Conservation (phyloP, 768 basidiomycete genomes). For the Coprinopsis sp. region DNA sequence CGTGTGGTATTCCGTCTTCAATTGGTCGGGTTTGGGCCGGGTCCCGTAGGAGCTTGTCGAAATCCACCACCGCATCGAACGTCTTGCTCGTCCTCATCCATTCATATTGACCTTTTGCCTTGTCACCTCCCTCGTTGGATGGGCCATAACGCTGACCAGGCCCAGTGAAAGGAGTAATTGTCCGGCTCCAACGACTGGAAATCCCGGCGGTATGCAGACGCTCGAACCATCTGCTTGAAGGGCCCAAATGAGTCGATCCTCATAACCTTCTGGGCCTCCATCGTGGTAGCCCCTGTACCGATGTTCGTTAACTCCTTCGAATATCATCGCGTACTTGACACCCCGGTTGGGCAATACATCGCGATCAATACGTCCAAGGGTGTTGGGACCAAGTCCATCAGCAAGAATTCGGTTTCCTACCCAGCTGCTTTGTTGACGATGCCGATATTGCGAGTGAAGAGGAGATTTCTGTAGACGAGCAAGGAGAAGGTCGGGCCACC, state of each 20-base stretch:
- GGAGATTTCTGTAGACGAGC: constrained; percentile 34
- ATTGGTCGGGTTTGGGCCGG: constrained; percentile 31
- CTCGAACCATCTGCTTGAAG: constrained; percentile 41
- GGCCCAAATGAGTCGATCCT: constrained; percentile 38
- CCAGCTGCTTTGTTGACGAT: constrained; percentile 48
- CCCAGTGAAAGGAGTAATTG: constrained; percentile 46
- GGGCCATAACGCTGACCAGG: constrained; percentile 36
- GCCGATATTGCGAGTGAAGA: constrained; percentile 30
- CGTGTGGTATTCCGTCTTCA: constrained; percentile 34
- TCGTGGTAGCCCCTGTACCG: constrained; percentile 33
- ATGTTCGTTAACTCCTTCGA: constrained; percentile 55
- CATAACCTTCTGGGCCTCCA: constrained; percentile 32
- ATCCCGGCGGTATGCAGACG: constrained; percentile 38
- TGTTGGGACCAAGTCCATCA: constrained; percentile 45
- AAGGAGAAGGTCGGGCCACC: constrained; percentile 47
- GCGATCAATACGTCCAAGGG: constrained; percentile 43
- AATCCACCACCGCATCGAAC: constrained; percentile 46
- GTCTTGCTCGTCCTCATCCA: constrained; percentile 37
- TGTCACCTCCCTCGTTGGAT: constrained; percentile 34
- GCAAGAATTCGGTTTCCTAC: constrained; percentile 49
- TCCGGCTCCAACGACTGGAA: constrained; percentile 44
- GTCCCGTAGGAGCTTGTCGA: constrained; percentile 38
- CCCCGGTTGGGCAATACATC: constrained; percentile 46
- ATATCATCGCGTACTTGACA: constrained; percentile 45
- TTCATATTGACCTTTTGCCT: constrained; percentile 37